Evolutionary conservation across 2,329 filamentous ascomycete genomes (phyloP).

Genomic region (Colletotrichum sp.): DNA sequence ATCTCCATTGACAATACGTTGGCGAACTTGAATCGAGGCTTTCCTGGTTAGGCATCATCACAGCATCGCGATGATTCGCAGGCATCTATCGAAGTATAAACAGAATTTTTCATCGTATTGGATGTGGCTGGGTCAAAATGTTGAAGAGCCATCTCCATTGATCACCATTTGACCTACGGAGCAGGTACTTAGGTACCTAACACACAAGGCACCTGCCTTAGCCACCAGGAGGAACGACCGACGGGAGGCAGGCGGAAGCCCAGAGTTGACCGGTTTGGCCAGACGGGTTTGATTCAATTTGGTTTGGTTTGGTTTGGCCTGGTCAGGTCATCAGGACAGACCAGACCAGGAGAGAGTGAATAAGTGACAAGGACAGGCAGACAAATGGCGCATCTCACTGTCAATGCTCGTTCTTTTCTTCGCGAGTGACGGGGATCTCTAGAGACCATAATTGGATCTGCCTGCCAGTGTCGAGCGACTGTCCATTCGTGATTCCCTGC

Average conservation of each 20-base stretch:
- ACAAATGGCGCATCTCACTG: not conserved
- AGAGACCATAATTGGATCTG: not conserved
- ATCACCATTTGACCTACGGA: not conserved
- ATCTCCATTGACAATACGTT: not conserved
- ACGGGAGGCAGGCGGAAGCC: not conserved
- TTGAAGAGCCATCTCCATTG: not conserved
- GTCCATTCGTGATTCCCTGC: not conserved
- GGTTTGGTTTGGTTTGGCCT: not conserved
- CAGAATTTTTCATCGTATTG: not conserved
- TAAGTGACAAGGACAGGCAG: not conserved
- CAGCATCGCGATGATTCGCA: not conserved
- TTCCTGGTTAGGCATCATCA: not conserved
- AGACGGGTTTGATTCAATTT: not conserved
- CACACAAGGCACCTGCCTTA: not conserved
- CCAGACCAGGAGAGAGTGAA: not conserved
- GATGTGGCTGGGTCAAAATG: not conserved
- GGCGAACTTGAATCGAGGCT: not conserved
- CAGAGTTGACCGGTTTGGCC: not conserved
- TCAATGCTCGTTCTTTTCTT: not conserved
- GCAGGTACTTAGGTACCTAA: not conserved
- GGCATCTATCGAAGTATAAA: not conserved
- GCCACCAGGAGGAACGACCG: not conserved
- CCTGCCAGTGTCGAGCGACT: not conserved
- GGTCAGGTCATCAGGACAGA: not conserved
- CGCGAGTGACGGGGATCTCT: not conserved